phyloP scores from a whole-genome alignment of 73 alveolate species.

The Paramecium bursaria region DNA sequence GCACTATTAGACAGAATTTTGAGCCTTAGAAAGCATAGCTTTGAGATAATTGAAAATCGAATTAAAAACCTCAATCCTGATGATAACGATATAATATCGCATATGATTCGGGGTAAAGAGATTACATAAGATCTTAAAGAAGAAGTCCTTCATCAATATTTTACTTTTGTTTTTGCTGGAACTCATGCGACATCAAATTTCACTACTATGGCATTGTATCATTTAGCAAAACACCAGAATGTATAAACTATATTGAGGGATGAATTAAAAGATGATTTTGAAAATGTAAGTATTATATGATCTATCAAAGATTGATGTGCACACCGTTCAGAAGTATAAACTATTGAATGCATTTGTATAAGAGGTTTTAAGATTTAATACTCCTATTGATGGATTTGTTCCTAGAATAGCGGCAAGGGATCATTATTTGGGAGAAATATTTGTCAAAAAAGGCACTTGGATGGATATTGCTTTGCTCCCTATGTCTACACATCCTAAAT shows the following conservation, averaged over 20 bases:
- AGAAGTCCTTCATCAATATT: conserved; percentile 25
- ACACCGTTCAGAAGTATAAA: background rate
- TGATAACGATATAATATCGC: too few relatives aligned
- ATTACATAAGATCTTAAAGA: conserved; percentile 43
- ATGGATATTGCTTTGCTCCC: conserved; percentile 30
- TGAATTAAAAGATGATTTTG: conserved; percentile 26
- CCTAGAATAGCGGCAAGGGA: background rate
- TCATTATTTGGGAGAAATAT: background rate
- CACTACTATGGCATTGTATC: conserved; percentile 47
- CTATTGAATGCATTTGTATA: conserved; percentile 22
- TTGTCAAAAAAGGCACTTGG: background rate
- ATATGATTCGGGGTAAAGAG: too few relatives aligned
- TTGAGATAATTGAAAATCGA: background rate
- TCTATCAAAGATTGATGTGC: too few relatives aligned
- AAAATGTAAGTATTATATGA: too few relatives aligned
- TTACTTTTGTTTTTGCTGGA: conserved; percentile 68
- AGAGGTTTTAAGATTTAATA: conserved; percentile 31
- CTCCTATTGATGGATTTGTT: conserved; percentile 35
- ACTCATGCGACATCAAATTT: conserved; percentile 64
- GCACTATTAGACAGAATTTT: background rate
- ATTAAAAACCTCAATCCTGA: too few relatives aligned
- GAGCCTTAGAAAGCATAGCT: background rate
- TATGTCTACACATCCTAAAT: conserved; percentile 56
- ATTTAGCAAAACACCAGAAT: conserved; percentile 6
- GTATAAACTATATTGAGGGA: conserved; percentile 44